Conservation (phyloP, 129 eudicot species). For the Lactuca sativa region DNA sequence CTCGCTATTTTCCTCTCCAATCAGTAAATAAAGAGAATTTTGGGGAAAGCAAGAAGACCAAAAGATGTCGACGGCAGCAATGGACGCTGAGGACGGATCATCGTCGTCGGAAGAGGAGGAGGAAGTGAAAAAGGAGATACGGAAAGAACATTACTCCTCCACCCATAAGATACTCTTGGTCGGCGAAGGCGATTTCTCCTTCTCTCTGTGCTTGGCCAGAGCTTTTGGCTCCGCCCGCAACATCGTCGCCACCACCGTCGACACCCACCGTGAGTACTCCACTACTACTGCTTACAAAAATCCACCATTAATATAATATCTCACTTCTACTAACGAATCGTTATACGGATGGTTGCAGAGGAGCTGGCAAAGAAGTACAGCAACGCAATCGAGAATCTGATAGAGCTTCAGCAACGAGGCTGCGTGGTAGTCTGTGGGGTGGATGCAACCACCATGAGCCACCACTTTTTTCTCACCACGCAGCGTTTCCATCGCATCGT, state of each 20-base stretch:
- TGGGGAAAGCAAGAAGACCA: constrained; percentile 13
- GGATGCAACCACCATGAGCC: constrained; percentile 44
- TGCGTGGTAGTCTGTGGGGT: constrained; percentile 39
- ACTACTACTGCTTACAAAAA: background rate
- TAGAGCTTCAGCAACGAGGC: constrained; percentile 36
- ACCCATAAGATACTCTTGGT: constrained; percentile 50
- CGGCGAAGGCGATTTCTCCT: constrained; percentile 73
- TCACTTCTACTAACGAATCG: background rate
- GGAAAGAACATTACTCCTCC: constrained; percentile 48
- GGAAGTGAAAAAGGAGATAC: constrained; percentile 19
- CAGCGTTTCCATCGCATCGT: constrained; percentile 49
- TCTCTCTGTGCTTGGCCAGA: constrained; percentile 47
- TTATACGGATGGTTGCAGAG: background rate
- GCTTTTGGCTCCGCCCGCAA: constrained; percentile 50
- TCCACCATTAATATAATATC: background rate
- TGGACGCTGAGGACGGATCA: constrained; percentile 1
- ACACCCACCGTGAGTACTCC: constrained; percentile 21
- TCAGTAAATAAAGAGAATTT: background rate
- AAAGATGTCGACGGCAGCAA: constrained; percentile 15
- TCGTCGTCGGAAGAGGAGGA: constrained; percentile 19
- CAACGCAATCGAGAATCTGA: constrained; percentile 27
- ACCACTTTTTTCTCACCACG: constrained; percentile 43
- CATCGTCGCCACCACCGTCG: constrained; percentile 53
- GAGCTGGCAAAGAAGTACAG: constrained; percentile 37
- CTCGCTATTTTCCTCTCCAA: background rate